phyloP scores from a whole-genome alignment of 2,329 filamentous ascomycete genomes.

The Phyllosticta citribraziliensis region DNA sequence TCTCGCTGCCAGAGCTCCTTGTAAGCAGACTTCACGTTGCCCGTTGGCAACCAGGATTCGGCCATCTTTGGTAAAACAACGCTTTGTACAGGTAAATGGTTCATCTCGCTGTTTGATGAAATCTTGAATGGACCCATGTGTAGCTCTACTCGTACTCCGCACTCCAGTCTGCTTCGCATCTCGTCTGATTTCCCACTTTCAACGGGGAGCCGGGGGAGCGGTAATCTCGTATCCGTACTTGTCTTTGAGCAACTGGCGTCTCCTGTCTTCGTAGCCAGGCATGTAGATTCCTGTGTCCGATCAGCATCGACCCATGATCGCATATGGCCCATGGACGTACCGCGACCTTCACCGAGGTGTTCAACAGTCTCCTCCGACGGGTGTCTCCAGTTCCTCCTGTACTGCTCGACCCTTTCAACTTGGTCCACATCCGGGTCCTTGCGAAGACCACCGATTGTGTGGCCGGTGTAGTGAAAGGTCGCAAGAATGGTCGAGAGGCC shows the following conservation, averaged over 20 bases:
- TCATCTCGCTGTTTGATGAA: background rate
- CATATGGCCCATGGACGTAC: conserved; percentile 37
- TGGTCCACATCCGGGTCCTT: conserved; percentile 55
- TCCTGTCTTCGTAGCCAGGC: conserved; percentile 75
- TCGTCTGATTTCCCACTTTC: background rate
- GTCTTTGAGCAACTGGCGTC: conserved; percentile 70
- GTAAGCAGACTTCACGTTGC: background rate
- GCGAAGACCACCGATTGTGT: conserved; percentile 46
- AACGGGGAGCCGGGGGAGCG: conserved; percentile 12
- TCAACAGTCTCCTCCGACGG: conserved; percentile 71
- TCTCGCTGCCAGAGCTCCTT: background rate
- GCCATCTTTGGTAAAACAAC: background rate
- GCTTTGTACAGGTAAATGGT: background rate
- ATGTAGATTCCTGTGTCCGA: conserved; percentile 58
- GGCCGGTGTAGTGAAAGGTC: conserved; percentile 59
- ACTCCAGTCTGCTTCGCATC: background rate
- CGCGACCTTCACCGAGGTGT: conserved; percentile 78
- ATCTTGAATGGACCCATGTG: background rate
- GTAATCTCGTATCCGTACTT: conserved; percentile 76
- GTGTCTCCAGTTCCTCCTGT: conserved; percentile 64
- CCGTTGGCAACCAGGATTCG: background rate
- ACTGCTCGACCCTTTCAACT: conserved; percentile 63
- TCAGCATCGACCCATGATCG: background rate
- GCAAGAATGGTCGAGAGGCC: conserved; percentile 49
- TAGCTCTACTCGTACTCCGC: background rate